phyloP scores from a whole-genome alignment of 352 stramenopile species.

The Globisporangium iwayamae region DNA sequence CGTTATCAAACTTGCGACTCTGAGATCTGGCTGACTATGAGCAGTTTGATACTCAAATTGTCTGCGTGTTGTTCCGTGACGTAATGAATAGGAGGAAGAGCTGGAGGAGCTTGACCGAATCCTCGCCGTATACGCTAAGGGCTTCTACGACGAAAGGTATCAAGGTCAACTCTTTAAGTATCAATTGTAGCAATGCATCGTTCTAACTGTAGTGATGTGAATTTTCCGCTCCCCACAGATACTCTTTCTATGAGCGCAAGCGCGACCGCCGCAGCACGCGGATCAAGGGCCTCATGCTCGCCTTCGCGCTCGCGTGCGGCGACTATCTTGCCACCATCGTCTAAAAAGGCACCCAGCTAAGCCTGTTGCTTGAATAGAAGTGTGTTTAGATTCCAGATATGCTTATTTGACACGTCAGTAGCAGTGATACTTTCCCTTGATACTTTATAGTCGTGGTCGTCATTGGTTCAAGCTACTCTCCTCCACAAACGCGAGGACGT shows the following conservation, averaged over 20 bases:
- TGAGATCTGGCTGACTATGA: not conserved
- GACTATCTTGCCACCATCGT: constrained; percentile 54
- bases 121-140: constrained; percentile 63
- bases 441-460: not conserved
- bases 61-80: not conserved
- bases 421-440: not conserved
- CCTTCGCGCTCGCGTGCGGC: constrained; percentile 39
- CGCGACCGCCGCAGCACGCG: constrained; percentile 52
- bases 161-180: constrained; percentile 10
- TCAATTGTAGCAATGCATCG: too few relatives aligned
- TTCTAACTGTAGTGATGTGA: too few relatives aligned
- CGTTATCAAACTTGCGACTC: not conserved
- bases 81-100: constrained; percentile 35
- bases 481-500: constrained; percentile 9
- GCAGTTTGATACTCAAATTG: not conserved
- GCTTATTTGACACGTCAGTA: not conserved
- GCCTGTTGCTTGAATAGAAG: not conserved
- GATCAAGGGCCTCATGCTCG: constrained; percentile 50
- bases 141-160: constrained; percentile 59
- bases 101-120: constrained; percentile 59
- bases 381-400: constrained; percentile 4
- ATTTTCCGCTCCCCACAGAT: constrained; percentile 20
- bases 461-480: not conserved
- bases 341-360: constrained; percentile 3
- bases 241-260: constrained; percentile 50